Conservation (phyloP, 176 grass and related monocot species). For the Aegilops umbellulata region DNA sequence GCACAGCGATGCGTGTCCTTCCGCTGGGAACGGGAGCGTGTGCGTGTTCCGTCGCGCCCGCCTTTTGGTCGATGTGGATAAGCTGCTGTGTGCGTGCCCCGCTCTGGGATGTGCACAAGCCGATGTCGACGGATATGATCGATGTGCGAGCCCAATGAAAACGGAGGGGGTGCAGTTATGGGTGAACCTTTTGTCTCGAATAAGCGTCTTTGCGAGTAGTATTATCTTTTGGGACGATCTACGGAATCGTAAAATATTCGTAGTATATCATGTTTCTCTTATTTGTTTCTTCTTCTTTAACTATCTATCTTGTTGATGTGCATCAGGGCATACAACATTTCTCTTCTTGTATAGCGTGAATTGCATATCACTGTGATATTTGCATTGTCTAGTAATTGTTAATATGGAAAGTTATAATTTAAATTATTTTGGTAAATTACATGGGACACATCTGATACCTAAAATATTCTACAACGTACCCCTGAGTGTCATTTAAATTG, state of each 20-base stretch:
- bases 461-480: too few species aligned
- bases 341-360: too few species aligned
- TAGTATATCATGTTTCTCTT: background rate
- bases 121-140: background rate
- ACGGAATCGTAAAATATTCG: background rate
- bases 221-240: background rate
- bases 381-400: too few species aligned
- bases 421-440: too few species aligned
- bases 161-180: background rate
- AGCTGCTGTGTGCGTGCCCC: background rate
- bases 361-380: too few species aligned
- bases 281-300: background rate
- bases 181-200: background rate
- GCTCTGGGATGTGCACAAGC: background rate
- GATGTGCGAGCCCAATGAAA: background rate
- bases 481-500: too few species aligned
- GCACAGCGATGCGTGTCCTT: background rate
- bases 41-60: background rate
- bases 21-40: background rate
- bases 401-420: too few species aligned
- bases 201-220: background rate
- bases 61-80: conserved; percentile 25
- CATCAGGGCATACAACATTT: too few species aligned
- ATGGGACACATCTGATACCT: too few species aligned
- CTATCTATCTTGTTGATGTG: too few species aligned